A percentile compares a stretch with the other conserved stretches of the same genome.
Evolutionary conservation across 148 eudicot species (phyloP).

Genomic region (Bassia scoparia): DNA sequence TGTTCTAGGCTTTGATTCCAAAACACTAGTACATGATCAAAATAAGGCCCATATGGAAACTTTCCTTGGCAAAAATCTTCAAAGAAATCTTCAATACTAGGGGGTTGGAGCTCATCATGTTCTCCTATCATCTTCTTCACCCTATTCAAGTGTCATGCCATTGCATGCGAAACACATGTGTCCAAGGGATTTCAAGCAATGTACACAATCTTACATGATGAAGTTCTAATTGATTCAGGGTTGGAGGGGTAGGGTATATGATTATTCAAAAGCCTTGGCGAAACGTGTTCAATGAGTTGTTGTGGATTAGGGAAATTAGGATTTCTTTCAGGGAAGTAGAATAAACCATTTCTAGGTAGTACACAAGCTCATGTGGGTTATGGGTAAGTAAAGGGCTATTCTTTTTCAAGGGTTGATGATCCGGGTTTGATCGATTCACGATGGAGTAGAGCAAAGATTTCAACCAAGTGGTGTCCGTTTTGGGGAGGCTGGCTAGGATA

Average conservation of each 20-base stretch:
- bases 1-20: constrained; percentile 9
- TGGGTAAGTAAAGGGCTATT: constrained; percentile 8
- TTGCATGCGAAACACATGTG: constrained; percentile 5
- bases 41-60: constrained; percentile 10
- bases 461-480: constrained; percentile 18
- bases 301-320: neutral
- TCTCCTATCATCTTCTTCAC: too few species aligned
- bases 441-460: constrained; percentile 1
- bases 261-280: constrained; percentile 14
- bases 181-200: constrained; percentile 19
- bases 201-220: too few species aligned
- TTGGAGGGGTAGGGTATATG: constrained; percentile 8
- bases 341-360: neutral
- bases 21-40: constrained; percentile 11
- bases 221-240: constrained; percentile 9
- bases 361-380: constrained; percentile 13
- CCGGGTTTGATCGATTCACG: neutral
- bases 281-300: neutral
- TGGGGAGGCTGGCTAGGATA: constrained; percentile 10
- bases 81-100: constrained; percentile 4
- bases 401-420: neutral
- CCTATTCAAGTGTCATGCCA: too few species aligned
- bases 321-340: neutral
- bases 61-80: too few species aligned
- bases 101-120: neutral